Conservation (phyloP, 2,329 filamentous ascomycete genomes). For the Sporothrix schenckii region DNA sequence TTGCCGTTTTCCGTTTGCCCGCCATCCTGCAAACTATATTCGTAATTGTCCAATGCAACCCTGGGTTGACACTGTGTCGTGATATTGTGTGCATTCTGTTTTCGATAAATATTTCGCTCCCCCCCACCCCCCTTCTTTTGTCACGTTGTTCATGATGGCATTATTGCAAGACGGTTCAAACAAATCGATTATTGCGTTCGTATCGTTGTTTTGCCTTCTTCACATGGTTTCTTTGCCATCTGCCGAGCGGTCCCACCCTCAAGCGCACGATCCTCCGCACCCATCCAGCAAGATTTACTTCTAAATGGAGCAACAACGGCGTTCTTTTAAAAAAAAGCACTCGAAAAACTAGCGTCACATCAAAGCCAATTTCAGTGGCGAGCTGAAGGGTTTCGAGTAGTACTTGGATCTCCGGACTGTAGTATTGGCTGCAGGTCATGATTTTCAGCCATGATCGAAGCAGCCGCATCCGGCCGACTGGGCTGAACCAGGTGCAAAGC, state of each 20-base stretch:
- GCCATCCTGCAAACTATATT: constrained; percentile 13
- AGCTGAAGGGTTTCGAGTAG: neutral
- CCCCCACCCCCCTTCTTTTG: neutral
- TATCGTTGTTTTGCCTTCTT: neutral
- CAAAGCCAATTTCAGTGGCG: neutral
- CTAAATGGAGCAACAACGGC: neutral
- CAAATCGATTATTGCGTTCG: neutral
- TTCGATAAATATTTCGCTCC: neutral
- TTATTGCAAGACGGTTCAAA: neutral
- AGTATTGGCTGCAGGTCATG: too few relatives aligned
- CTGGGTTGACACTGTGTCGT: neutral
- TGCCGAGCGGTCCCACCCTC: too few relatives aligned
- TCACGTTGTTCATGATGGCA: neutral
- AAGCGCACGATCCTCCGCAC: too few relatives aligned
- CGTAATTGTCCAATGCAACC: constrained; percentile 3
- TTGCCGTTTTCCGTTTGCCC: neutral
- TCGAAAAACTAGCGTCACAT: neutral
- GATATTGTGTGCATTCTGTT: neutral
- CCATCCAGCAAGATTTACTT: too few relatives aligned
- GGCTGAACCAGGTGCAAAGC: neutral
- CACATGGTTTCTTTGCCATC: neutral
- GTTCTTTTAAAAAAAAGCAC: neutral
- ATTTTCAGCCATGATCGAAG: neutral
- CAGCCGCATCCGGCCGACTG: neutral
- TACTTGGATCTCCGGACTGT: too few relatives aligned